phyloP scores from a whole-genome alignment of 2,329 filamentous ascomycete species.

The Monilinia laxa region DNA sequence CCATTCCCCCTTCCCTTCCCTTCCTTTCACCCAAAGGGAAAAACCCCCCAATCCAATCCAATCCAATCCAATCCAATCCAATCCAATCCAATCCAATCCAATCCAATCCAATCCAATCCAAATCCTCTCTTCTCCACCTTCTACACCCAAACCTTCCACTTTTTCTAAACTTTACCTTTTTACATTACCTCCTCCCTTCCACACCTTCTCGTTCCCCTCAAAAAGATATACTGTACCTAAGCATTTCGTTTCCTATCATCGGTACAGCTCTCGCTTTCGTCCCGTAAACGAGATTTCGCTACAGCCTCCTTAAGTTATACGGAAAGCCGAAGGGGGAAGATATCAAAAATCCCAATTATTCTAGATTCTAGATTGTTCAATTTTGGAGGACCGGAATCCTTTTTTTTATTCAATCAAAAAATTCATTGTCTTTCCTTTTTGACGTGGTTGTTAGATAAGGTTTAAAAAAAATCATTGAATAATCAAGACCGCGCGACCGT shows the following conservation, averaged over 20 bases:
- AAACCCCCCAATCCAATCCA: neutral
- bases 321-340: constrained; percentile 17
- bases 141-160: constrained; percentile 8
- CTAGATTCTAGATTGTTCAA: neutral
- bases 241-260: constrained; percentile 1
- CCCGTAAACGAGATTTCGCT: constrained; percentile 18
- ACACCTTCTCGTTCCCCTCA: constrained; percentile 2
- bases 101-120: no score
- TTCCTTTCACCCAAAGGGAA: neutral
- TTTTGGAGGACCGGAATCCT: constrained; percentile 10
- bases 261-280: constrained; percentile 20
- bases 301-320: constrained; percentile 13
- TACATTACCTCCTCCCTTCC: neutral
- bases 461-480: constrained; percentile 17
- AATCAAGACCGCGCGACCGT: constrained; percentile 24
- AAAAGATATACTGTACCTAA: neutral
- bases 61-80: no score
- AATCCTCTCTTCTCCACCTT: constrained; percentile 6
- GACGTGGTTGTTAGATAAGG: constrained; percentile 18
- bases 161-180: neutral
- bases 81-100: no score
- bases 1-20: no score
- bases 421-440: neutral
- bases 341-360: constrained; percentile 13
- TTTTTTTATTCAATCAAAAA: constrained; percentile 3